Base-by-base conservation (phyloP, 176 grass and related monocot genomes). In the Dendrocalamus sinicus region DNA sequence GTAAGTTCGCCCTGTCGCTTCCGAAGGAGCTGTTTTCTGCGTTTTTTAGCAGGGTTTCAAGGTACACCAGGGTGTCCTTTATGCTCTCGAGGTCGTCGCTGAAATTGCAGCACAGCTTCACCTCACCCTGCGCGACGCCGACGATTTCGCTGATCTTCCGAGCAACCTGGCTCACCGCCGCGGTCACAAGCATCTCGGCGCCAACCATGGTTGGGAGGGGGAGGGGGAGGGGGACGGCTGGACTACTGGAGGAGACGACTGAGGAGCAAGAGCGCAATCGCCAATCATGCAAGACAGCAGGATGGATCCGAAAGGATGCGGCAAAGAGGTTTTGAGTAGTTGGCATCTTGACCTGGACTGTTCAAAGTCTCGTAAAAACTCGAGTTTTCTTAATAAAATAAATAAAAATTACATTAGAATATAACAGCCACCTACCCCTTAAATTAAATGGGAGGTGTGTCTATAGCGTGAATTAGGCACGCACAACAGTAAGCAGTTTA, bases 11-110 rank as follows among this genome's bases (percentile, higher is more conserved):
- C 73, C 86, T 72, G 6, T 88, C 80, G 55, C n/a, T 64, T 2
- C 86, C 86, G 3, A 88, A 88, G 65, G 86, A 88, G 74, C 72
- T 88, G n/a, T 54, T 88, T 55, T 88, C 86, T 46, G 80, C 81
- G 41, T 83, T 78, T 67, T 88, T 83, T 54, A 88, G 86, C 73
- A 78, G 53, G 22, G 19, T 65, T 54, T 88, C 86, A 32, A 84
- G 55, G 67, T 84, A 88, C 16, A 88, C 16, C 8, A 88, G 66
- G 8, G 80, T 84, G 66, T 88, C 74, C 66, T 65, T 84, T 70
- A 88, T 83, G 54, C 11, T 63, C 66, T 88, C 74, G 1, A 88
- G 73, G 13, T 88, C 87, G 55, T 88, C 87, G 32, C 73, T 78
- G 87, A 88, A 88, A 74, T 50, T 78, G 74, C 87, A 88, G 87